Evolutionary conservation across 2,329 filamentous ascomycete species (phyloP).

Genomic region (Chaetomiaceae sp.): DNA sequence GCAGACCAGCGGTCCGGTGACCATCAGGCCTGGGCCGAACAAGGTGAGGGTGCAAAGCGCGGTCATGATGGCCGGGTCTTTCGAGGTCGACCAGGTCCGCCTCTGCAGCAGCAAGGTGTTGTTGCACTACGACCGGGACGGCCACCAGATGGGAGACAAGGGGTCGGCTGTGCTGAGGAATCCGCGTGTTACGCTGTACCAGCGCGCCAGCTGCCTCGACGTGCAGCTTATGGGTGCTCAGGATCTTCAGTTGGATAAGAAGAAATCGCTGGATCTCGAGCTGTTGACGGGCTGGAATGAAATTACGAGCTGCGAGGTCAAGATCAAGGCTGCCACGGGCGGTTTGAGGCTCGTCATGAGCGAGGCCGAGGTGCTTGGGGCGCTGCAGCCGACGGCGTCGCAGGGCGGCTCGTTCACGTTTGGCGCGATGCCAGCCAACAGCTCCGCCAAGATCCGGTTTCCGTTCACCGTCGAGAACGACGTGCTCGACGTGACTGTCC

Average conservation of each 20-base stretch:
- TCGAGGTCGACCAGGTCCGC: conserved; percentile 67
- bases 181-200: conserved; percentile 67
- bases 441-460: conserved; percentile 55
- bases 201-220: conserved; percentile 63
- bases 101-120: conserved; percentile 59
- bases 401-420: conserved; percentile 53
- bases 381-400: conserved; percentile 42
- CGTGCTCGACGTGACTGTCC: conserved; percentile 63
- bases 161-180: conserved; percentile 50
- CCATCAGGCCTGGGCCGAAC: conserved; percentile 51
- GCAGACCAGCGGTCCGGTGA: conserved; percentile 32
- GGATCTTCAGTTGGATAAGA: conserved; percentile 72
- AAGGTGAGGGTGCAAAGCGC: conserved; percentile 42
- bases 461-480: conserved; percentile 84
- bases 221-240: conserved; percentile 62
- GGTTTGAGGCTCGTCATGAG: conserved; percentile 59
- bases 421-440: conserved; percentile 40
- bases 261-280: conserved; percentile 70
- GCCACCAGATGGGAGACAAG: conserved; percentile 42
- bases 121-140: conserved; percentile 60
- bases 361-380: conserved; percentile 48
- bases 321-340: conserved; percentile 60
- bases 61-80: conserved; percentile 64
- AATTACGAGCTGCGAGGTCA: conserved; percentile 53
- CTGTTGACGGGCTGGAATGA: conserved; percentile 72